Evolutionary conservation across 108 stramenopile species (phyloP), one percentile per base, ranked within the genome.

Genomic region (Thalassiosira profunda): DNA sequence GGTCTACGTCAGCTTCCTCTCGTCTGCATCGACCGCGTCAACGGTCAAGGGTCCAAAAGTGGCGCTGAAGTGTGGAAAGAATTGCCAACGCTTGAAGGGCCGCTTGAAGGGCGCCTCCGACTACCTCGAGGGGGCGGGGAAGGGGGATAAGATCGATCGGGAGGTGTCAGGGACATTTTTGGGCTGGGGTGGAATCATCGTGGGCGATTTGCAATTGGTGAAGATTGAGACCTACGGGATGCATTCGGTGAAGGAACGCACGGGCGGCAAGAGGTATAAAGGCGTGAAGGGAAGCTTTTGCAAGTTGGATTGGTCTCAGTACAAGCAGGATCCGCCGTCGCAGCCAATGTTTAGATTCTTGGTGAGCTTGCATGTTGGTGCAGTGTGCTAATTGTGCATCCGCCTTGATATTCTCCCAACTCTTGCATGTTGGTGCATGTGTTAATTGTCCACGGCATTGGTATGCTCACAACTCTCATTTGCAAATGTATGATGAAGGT

Each of bases 201-300:
- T 15, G 30, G 51, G 51, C 8, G 51, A 52, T 31, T 7, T 31
- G 33, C 21, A 52, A 31, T 31, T 52, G 2, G 51, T 52, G 26
- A 17, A 52, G 0, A 52, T 52, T 3, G 29, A 31, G 29, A 17
- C n/a, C 51, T 6, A 10, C 1, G 5, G 51, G n/a, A 49, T 49
- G 3, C 26, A 30, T 30, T n/a, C 1, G 4, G 31, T 11, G n/a
- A 49, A 18, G 31, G 48, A 49, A 30, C 29, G 42, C 28, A 29
- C 31, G 33, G 12, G 17, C 3, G n/a, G 2, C 1, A 7, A 34
- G 17, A 45, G 59, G 1, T 64, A 64, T 36, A 55, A 42, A 12
- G 84, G 84, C 28, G 83, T 82, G 20, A 70, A 43, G 31, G 89
- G 84, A 1, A 48, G 42, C 20, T 91, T 91, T 76, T 91, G 86